Evolutionary conservation across 2,329 filamentous ascomycete genomes (phyloP).

Genomic region (Basipetospora chlamydospora): DNA sequence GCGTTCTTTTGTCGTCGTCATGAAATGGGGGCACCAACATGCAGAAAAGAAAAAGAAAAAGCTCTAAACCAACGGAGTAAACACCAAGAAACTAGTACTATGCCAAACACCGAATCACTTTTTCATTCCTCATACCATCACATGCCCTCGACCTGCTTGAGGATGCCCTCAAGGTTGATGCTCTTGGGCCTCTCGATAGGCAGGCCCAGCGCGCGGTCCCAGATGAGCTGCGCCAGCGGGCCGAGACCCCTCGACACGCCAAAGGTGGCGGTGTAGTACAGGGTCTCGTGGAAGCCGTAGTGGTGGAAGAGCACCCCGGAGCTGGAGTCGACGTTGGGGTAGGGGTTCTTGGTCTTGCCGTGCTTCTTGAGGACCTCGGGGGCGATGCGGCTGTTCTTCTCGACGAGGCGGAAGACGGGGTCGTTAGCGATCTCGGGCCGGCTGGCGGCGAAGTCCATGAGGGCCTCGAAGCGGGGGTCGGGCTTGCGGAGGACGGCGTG

Average conservation of each 20-base stretch:
- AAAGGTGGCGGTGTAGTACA: slow-evolving; percentile 77
- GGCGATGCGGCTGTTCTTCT: slow-evolving; percentile 84
- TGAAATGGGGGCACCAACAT: too few species aligned
- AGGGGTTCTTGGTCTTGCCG: slow-evolving; percentile 96
- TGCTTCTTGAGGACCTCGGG: slow-evolving; percentile 84
- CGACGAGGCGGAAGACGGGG: slow-evolving; percentile 86
- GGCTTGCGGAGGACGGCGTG: slow-evolving; percentile 94
- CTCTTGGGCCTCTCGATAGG: slow-evolving; percentile 98
- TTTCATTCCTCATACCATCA: slow-evolving; percentile 11
- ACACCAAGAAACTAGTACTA: too few species aligned
- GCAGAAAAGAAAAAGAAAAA: too few species aligned
- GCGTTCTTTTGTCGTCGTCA: too few species aligned
- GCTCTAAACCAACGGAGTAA: too few species aligned
- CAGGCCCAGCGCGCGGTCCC: slow-evolving; percentile 85
- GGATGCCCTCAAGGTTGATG: slow-evolving; percentile 77
- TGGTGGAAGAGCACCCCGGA: slow-evolving; percentile 95
- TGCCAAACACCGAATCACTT: background rate
- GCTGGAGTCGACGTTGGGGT: slow-evolving; percentile 88
- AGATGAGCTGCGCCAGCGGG: slow-evolving; percentile 85
- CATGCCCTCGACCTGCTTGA: slow-evolving; percentile 47
- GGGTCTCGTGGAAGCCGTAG: slow-evolving; percentile 92
- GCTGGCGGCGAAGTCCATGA: slow-evolving; percentile 86
- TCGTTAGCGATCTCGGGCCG: slow-evolving; percentile 75
- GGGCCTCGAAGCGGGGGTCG: slow-evolving; percentile 86
- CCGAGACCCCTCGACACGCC: slow-evolving; percentile 61